Evolutionary conservation across 768 basidiomycete genomes (phyloP).

Genomic region (Mycena pura): DNA sequence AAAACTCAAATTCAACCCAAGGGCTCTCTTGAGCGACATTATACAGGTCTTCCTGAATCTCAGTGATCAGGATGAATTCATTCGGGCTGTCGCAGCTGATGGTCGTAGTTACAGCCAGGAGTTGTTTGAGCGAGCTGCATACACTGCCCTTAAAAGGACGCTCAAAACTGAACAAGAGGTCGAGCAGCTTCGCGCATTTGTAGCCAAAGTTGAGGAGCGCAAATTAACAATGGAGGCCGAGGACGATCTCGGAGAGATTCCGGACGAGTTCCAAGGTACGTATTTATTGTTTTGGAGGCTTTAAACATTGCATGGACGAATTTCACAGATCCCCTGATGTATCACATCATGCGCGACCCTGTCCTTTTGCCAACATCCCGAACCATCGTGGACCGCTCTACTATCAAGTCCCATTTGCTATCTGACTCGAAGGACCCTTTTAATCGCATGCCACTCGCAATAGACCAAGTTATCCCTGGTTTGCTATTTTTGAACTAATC

Average conservation of each 20-base stretch:
- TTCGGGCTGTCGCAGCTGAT: slow-evolving; percentile 89
- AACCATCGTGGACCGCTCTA: slow-evolving; percentile 81
- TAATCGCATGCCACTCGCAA: slow-evolving; percentile 82
- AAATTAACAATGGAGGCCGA: slow-evolving; percentile 85
- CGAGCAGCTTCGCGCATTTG: slow-evolving; percentile 69
- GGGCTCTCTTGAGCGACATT: slow-evolving; percentile 81
- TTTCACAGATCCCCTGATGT: slow-evolving; percentile 82
- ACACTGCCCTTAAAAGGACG: slow-evolving; percentile 62
- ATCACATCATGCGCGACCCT: slow-evolving; percentile 93
- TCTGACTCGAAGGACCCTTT: slow-evolving; percentile 95
- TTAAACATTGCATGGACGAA: slow-evolving; percentile 4
- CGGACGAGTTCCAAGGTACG: slow-evolving; percentile 94
- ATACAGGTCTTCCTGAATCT: slow-evolving; percentile 91
- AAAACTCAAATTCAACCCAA: slow-evolving; percentile 90
- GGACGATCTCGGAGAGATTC: slow-evolving; percentile 90
- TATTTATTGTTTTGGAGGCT: slow-evolving; percentile 12
- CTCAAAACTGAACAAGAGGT: slow-evolving; percentile 85
- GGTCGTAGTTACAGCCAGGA: slow-evolving; percentile 89
- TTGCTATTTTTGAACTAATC: slow-evolving; percentile 17
- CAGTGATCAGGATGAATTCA: slow-evolving; percentile 79
- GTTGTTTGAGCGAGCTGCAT: slow-evolving; percentile 81
- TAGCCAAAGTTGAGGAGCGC: slow-evolving; percentile 82
- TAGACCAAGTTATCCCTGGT: slow-evolving; percentile 85
- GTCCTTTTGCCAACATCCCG: slow-evolving; percentile 87
- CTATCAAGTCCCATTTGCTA: slow-evolving; percentile 93